Conservation (phyloP, 164 flowering plant genomes). For the Vitis rupestris region DNA sequence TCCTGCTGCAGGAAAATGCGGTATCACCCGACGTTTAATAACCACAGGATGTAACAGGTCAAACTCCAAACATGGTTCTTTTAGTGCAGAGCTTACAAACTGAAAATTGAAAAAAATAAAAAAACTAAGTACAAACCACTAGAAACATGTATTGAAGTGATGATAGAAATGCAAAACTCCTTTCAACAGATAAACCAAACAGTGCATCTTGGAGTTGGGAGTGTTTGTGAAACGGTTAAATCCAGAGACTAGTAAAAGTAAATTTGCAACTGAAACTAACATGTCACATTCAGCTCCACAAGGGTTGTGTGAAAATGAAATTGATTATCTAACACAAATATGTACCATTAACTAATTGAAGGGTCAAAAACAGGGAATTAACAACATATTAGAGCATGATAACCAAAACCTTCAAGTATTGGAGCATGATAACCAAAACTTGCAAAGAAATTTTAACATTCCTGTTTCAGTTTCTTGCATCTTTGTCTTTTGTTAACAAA, state of each 20-base stretch:
- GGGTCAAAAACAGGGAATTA: too few species aligned
- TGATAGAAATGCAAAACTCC: not conserved
- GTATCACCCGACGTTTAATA: slow-evolving; percentile 67
- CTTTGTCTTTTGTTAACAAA: too few species aligned
- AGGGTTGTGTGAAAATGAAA: not conserved
- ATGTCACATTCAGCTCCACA: not conserved
- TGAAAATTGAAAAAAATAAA: slow-evolving; percentile 21
- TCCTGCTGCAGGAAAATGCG: slow-evolving; percentile 51
- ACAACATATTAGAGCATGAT: too few species aligned
- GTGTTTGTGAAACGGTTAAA: not conserved
- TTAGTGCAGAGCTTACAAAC: slow-evolving; percentile 83
- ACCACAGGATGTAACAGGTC: slow-evolving; percentile 73
- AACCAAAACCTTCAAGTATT: too few species aligned
- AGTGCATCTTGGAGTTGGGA: not conserved
- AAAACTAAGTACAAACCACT: not conserved
- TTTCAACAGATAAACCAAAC: not conserved
- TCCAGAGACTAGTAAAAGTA: not conserved
- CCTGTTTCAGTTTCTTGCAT: too few species aligned
- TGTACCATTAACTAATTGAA: too few species aligned
- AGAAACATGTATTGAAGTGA: too few species aligned
- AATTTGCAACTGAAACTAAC: not conserved
- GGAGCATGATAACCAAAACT: too few species aligned
- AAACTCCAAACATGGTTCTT: slow-evolving; percentile 78
- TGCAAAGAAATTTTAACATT: too few species aligned
- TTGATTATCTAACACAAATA: too few species aligned